These are phyloP conservation scores for Dendrobium officinale DNA, from an alignment of 106 monocot genomes.

Conservation along the genomic window DNA sequence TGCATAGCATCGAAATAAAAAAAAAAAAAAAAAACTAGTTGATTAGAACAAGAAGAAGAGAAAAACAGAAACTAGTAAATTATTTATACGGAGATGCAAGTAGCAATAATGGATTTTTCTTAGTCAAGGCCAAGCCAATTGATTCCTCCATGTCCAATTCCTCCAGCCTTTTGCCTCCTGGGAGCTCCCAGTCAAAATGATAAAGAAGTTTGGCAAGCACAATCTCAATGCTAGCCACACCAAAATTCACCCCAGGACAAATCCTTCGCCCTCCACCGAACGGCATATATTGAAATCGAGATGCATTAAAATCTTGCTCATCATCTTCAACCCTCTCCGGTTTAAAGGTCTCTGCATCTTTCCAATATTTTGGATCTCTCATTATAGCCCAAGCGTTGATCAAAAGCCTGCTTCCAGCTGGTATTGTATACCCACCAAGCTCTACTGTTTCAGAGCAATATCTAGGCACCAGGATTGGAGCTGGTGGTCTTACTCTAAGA, in stretches of 20 bases:
- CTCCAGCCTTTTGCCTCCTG: background rate
- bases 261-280: slow-evolving; percentile 13
- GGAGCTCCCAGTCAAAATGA: slow-evolving; percentile 7
- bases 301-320: background rate
- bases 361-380: slow-evolving; percentile 9
- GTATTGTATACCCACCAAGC: slow-evolving; percentile 1
- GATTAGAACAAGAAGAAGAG: too few relatives aligned
- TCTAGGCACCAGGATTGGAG: slow-evolving; percentile 4
- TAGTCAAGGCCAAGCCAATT: background rate
- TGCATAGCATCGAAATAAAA: too few relatives aligned
- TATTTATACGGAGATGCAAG: slow-evolving; percentile 3
- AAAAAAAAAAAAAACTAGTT: too few relatives aligned
- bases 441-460: background rate
- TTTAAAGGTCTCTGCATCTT: background rate
- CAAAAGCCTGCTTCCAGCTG: background rate
- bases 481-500: slow-evolving; percentile 1
- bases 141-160: slow-evolving; percentile 12
- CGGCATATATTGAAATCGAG: background rate
- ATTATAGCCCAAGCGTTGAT: slow-evolving; percentile 12
- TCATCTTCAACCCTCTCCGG: background rate
- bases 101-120: background rate
- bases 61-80: background rate
- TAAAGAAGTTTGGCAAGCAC: slow-evolving; percentile 4
- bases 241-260: slow-evolving; percentile 9
- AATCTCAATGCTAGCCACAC: background rate